Percentiles rank a stretch among this genome's conserved stretches.
phyloP scores from a whole-genome alignment of 73 alveolate species.

The Paramecium sexaurelia region DNA sequence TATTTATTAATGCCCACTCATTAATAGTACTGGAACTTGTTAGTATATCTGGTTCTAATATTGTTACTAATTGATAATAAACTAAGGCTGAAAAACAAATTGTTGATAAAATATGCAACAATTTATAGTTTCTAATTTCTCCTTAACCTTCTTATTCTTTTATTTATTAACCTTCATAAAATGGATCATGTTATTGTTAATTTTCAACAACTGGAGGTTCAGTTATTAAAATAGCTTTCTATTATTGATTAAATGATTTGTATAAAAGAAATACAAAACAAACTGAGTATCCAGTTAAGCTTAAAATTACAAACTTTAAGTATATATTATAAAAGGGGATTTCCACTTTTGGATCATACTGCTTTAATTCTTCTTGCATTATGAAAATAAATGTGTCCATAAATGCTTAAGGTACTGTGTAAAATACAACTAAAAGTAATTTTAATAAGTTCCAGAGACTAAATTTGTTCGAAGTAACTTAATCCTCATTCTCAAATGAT shows the following conservation, averaged over 20 bases:
- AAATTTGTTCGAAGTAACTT: not conserved
- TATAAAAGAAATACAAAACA: not conserved
- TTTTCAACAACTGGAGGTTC: not conserved
- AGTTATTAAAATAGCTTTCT: not conserved
- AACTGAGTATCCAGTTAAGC: not conserved
- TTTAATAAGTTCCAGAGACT: conserved; percentile 5
- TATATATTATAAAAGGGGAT: not conserved
- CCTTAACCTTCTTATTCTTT: not conserved
- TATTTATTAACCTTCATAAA: not conserved
- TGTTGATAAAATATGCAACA: conserved; percentile 1
- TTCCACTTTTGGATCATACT: not conserved
- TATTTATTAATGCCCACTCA: not conserved
- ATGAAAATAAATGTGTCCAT: not conserved
- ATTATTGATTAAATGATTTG: not conserved
- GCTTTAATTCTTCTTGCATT: not conserved
- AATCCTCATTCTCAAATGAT: not conserved
- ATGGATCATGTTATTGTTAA: not conserved
- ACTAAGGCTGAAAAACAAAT: conserved; percentile 8
- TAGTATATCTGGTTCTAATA: not conserved
- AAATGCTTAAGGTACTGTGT: conserved; percentile 15
- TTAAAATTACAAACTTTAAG: not conserved
- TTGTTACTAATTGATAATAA: not conserved
- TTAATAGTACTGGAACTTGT: conserved; percentile 8
- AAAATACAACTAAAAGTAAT: not conserved
- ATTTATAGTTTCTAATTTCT: not conserved